Evolutionary conservation across 192 early-diverging fungal species (phyloP).

Genomic region (Coemansia sp.): DNA sequence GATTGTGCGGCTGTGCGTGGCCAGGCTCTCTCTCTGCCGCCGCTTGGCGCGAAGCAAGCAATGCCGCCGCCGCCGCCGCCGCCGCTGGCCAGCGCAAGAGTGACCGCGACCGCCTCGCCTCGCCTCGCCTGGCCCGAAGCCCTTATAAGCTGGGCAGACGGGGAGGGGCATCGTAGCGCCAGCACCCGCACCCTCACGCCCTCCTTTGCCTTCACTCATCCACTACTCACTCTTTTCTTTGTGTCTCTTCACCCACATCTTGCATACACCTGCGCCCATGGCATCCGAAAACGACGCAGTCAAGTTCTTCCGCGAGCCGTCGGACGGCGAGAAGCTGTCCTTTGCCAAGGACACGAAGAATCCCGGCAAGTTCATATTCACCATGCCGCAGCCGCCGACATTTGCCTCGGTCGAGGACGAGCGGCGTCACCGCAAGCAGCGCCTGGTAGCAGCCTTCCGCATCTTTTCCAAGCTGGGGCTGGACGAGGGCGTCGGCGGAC

Average conservation of each 20-base stretch:
- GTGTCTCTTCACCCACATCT: no score
- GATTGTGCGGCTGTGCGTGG: no score
- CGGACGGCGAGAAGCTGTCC: constrained; percentile 15
- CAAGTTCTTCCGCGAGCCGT: constrained; percentile 23
- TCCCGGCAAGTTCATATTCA: constrained; percentile 46
- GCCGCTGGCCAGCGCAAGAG: background rate
- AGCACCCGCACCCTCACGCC: no score
- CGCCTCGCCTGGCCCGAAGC: no score
- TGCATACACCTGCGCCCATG: background rate
- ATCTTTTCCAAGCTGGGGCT: constrained; percentile 57
- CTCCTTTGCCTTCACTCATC: background rate
- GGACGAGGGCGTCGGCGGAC: constrained; percentile 64
- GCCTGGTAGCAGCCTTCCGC: constrained; percentile 58
- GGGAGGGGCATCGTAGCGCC: no score
- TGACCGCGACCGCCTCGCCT: no score
- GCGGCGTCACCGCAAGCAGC: constrained; percentile 58
- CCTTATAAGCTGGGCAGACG: no score
- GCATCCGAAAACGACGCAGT: constrained; percentile 26
- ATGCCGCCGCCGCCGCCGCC: background rate
- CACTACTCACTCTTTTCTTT: background rate
- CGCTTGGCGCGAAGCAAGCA: background rate
- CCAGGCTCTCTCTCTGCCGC: background rate
- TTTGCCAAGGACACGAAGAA: constrained; percentile 41
- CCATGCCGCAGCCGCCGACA: constrained; percentile 48
- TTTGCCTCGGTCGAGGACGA: constrained; percentile 52